Evolutionary conservation across 371 early-diverging fungal species (phyloP), one percentile per base, ranked within the genome.

Genomic region (Mycotypha africana): DNA sequence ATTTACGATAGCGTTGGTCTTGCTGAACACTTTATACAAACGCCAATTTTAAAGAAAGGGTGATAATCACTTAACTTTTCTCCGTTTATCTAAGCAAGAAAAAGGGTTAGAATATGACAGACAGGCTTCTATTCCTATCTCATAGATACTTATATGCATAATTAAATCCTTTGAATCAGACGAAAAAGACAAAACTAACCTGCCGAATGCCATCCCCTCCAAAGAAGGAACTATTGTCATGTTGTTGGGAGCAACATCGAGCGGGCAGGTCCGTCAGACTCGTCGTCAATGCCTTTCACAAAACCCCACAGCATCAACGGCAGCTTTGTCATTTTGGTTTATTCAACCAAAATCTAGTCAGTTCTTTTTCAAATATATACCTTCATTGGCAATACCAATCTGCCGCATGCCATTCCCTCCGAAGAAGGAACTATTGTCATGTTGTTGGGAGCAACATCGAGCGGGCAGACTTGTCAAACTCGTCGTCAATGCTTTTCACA

Each of bases 271-370:
- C 34, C 40, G 22, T 47, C 48, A 34, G 48, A 40, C 48, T 39
- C 41, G 48, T 47, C 48, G 40, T 47, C 34, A 47, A 47, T 47
- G 48, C 48, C 40, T 47, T 47, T 33, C 48, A 40, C n/a, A 47
- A 47, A 47, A 41, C 28, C 41, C 40, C 48, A 47, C 40, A 39
- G 48, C 40, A 47, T 47, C 10, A 47, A 47, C 40, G 34, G 48
- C 41, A 47, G 48, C 41, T 33, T 47, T 24, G 40, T 47, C 48
- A 12, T 25, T 39, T 40, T 23, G 40, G 48, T 40, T 40, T 47
- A 40, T 47, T 47, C 40, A 47, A 47, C 48, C 48, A 47, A 47
- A 39, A 40, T 25, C 40, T 47, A 47, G 33, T 47, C 48, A 32
- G 48, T 47, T n/a, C n/a, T n/a, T n/a, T n/a, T n/a, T n/a, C n/a